Percentiles rank a stretch among this genome's conserved stretches.
Evolutionary conservation across 495 filamentous ascomycete species (phyloP).

Genomic region (Haplographium delicatum): DNA sequence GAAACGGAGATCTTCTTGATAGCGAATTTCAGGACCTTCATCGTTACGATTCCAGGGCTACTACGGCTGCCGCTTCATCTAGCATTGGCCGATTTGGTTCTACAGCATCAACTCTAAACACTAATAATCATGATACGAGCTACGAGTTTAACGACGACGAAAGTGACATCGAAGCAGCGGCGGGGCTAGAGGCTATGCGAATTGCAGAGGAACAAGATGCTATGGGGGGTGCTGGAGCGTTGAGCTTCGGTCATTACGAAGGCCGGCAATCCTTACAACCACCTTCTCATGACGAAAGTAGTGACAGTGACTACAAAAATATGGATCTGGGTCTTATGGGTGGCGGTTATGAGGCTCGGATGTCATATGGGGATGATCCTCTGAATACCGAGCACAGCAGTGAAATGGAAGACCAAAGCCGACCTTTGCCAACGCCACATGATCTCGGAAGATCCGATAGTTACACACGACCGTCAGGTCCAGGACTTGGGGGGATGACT

Average conservation of each 20-base stretch:
- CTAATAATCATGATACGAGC: constrained; percentile 26
- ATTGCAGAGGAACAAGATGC: constrained; percentile 79
- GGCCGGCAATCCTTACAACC: constrained; percentile 8
- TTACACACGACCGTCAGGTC: constrained; percentile 34
- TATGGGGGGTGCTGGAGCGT: constrained; percentile 44
- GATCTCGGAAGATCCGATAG: constrained; percentile 32
- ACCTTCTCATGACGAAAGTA: constrained; percentile 45
- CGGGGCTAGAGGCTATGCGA: constrained; percentile 76
- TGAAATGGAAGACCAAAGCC: constrained; percentile 28
- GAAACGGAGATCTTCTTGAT: constrained; percentile 32
- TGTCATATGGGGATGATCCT: constrained; percentile 65
- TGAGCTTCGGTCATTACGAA: constrained; percentile 16
- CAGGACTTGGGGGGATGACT: constrained; percentile 24
- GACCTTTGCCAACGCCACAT: constrained; percentile 25
- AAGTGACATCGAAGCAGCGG: constrained; percentile 87
- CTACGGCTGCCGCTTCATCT: constrained; percentile 31
- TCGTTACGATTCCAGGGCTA: constrained; percentile 45
- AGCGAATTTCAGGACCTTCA: constrained; percentile 38
- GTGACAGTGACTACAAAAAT: constrained; percentile 65
- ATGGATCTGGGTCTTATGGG: constrained; percentile 71
- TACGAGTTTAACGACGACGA: constrained; percentile 45
- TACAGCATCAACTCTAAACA: constrained; percentile 42
- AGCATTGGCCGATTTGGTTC: constrained; percentile 36
- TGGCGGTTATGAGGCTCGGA: constrained; percentile 65
- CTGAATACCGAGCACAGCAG: constrained; percentile 27